Evolutionary conservation across 2,329 filamentous ascomycete species (phyloP), one percentile per base, ranked within the genome.

Genomic region (Claviceps sp.): DNA sequence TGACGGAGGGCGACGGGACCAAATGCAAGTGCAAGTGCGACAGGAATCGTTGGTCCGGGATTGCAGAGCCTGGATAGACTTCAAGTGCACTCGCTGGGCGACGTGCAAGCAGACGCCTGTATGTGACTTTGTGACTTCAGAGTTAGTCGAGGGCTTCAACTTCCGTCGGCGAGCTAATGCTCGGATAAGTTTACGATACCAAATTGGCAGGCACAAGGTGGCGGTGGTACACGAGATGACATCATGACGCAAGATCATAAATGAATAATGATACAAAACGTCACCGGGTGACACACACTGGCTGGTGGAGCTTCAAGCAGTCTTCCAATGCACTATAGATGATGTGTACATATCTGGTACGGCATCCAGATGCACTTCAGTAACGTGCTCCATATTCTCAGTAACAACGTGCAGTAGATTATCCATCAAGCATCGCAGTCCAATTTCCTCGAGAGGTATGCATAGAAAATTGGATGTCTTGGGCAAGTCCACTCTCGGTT

Each of bases 281-380:
- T 29, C 26, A 29, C 3, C 9, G 26, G 26, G 9, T 14, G 1
- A 9, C 26, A 29, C 26, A 29, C 26, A 9, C 26, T 17, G 5
- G 62, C 65, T 44, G 37, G 69, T 68, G 68, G 65, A 50, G 66
- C 64, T 50, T 68, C 64, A 2, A 71, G 58, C 47, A 69, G 62
- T 16, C 61, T 60, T 68, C 69, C 71, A 16, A 72, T 57, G 37
- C 63, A 66, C 63, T 63, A 63, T 14, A 67, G 49, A 38, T 70
- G 53, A 58, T n/a, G n/a, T n/a, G n/a, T n/a, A n/a, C n/a, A n/a
- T 59, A 37, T 50, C 49, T 6, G 70, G 68, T 17, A 72, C 54
- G 8, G 53, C 51, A 2, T 68, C 62, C 1, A 72, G 57, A 50
- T 68, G 57, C 16, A 63, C 57, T 22, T 60, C 56, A 3, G 66